Conservation (phyloP, 2,329 filamentous ascomycete genomes). For the Venturiaceae sp. region DNA sequence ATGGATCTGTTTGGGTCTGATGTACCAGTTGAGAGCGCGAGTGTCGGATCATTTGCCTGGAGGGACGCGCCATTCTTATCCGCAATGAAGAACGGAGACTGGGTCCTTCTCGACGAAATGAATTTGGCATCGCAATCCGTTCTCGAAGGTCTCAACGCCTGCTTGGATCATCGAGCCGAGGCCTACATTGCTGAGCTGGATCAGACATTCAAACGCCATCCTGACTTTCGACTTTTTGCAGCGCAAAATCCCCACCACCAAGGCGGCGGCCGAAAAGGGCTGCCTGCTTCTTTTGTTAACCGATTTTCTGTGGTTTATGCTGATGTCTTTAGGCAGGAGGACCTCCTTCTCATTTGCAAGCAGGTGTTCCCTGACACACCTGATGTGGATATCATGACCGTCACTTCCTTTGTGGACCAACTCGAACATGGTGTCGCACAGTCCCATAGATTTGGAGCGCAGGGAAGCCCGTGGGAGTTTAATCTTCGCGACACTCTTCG, state of each 20-base stretch:
- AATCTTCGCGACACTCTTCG: constrained; percentile 84
- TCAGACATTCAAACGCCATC: constrained; percentile 83
- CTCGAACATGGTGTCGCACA: constrained; percentile 63
- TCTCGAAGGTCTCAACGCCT: constrained; percentile 90
- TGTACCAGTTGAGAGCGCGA: constrained; percentile 86
- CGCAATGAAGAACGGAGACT: constrained; percentile 93
- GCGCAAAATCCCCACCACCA: constrained; percentile 98
- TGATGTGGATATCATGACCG: constrained; percentile 47
- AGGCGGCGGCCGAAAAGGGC: constrained; percentile 86
- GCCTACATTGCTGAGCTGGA: constrained; percentile 94
- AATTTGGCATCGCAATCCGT: constrained; percentile 96
- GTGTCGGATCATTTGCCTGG: constrained; percentile 88
- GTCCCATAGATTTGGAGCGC: constrained; percentile 40
- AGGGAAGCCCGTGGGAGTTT: constrained; percentile 84
- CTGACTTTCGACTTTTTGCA: constrained; percentile 87
- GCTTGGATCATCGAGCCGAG: constrained; percentile 90
- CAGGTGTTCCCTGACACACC: constrained; percentile 63
- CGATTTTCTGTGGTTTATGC: constrained; percentile 97
- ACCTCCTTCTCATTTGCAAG: constrained; percentile 72
- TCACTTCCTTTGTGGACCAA: constrained; percentile 74
- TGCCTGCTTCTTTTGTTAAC: constrained; percentile 94
- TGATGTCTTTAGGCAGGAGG: constrained; percentile 73
- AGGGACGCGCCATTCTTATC: constrained; percentile 89
- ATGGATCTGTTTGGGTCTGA: constrained; percentile 98
- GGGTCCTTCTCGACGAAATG: constrained; percentile 98